Conservation (phyloP, 495 filamentous ascomycete species). For the Mytilinidion resinicola region DNA sequence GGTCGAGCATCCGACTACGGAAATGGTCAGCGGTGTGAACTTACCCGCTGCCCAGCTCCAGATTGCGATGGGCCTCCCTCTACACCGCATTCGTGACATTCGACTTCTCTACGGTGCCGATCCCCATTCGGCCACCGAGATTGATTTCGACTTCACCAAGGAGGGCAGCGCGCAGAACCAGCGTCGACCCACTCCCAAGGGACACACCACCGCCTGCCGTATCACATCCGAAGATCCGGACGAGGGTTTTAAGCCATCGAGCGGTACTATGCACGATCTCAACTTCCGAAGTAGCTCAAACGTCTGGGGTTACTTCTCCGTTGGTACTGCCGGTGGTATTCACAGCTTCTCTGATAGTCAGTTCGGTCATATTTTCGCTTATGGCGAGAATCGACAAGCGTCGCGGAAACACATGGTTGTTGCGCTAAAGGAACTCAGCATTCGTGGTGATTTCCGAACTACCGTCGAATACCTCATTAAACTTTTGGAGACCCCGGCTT, state of each 20-base stretch:
- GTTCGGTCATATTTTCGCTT: conserved; percentile 99
- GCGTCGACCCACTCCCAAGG: conserved; percentile 84
- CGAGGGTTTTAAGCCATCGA: conserved; percentile 99
- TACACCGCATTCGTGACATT: conserved; percentile 94
- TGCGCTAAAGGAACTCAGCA: conserved; percentile 95
- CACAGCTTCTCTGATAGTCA: conserved; percentile 99
- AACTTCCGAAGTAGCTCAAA: conserved; percentile 99
- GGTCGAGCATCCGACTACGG: conserved; percentile 98
- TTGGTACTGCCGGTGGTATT: conserved; percentile 91
- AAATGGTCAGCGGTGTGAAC: conserved; percentile 98
- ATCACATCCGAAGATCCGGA: conserved; percentile 99
- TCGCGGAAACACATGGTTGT: conserved; percentile 99
- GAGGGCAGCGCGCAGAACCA: conserved; percentile 79
- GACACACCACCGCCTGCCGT: conserved; percentile 96
- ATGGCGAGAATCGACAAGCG: conserved; percentile 90
- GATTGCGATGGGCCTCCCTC: conserved; percentile 96
- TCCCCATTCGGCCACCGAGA: conserved; percentile 72
- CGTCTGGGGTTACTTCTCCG: conserved; percentile 99
- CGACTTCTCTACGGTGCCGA: conserved; percentile 94
- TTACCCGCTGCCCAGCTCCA: conserved; percentile 95
- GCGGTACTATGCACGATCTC: conserved; percentile 96
- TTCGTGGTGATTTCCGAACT: conserved; percentile 97
- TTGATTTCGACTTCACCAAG: conserved; percentile 94
- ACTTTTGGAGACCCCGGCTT: conserved; percentile 94
- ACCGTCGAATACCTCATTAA: conserved; percentile 99